Base-by-base conservation (phyloP, 2,329 filamentous ascomycete genomes). In the Aspergillus melleus region DNA sequence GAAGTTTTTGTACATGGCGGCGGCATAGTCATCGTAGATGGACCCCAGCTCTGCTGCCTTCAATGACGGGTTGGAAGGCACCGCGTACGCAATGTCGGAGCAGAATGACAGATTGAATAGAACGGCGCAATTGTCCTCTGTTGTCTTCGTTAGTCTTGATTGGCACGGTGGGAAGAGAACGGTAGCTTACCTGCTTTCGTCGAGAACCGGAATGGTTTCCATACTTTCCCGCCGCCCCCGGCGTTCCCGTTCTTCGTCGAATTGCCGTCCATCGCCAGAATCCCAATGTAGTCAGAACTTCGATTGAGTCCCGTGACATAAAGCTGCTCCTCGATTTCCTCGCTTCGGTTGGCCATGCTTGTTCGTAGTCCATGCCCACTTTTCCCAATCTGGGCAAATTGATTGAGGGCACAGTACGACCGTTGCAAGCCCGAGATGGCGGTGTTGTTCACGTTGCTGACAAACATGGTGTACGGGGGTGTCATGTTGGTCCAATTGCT, bases 41-140 rank as follows among this genome's bases (percentile, higher is more conserved):
- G 81, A 76, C 4, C 85, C 87, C 9, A 99, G 84, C 19, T 81
- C 79, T 2, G 83, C 80, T 20, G 82, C 78, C 67, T 87, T 86
- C 55, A 84, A 80, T 65, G 86, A 88, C 2, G 86, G 82, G 69
- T 96, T 96, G 46, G 90, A 88, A 0, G 95, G 95, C 0, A 97
- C 95, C 6, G 94, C 90, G 72, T 97, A 97, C 54, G 94, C 91
- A 52, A 94, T 90, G 68, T 94, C 87, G 66, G 89, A 85, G 78
- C 95, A 99, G 75, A 98, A 96, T 0, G 87, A 81, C n/a, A 99
- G 86, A 70, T 96, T 88, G 74, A 88, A 93, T 50, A 98, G 83
- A 46, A 99, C 83, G 61, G 89, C 89, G 74, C 95, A 99, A 70
- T 93, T 96, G 61, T 87, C 85, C 60, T 90, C 91, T 86, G 68